Conservation (phyloP, 83 land plant species). For the Picea abies region DNA sequence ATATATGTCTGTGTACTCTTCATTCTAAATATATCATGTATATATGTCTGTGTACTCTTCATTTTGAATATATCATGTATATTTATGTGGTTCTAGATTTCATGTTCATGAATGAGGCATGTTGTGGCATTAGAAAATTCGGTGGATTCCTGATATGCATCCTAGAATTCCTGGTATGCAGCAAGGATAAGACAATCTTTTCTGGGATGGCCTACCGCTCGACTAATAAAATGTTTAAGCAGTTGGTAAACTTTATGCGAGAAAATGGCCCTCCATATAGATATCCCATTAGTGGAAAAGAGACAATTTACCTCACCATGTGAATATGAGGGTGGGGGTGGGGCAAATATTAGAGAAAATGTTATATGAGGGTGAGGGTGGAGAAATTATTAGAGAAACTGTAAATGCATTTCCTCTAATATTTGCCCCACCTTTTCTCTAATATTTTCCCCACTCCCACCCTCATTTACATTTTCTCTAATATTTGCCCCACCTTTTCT, state of each 20-base stretch:
- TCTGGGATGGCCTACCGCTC: conserved; percentile 24
- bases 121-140: conserved; percentile 25
- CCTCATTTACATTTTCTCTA: too few relatives aligned
- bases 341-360: too few relatives aligned
- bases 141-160: conserved; percentile 20
- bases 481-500: too few relatives aligned
- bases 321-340: too few relatives aligned
- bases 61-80: not conserved
- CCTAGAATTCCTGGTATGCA: conserved; percentile 18
- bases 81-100: conserved; percentile 3
- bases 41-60: too few relatives aligned
- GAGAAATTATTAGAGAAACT: too few relatives aligned
- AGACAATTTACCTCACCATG: not conserved
- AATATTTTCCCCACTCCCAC: too few relatives aligned
- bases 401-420: too few relatives aligned
- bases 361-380: too few relatives aligned
- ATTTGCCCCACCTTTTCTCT: too few relatives aligned
- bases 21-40: too few relatives aligned
- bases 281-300: conserved; percentile 18
- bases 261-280: conserved; percentile 25
- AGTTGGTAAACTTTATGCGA: conserved; percentile 15
- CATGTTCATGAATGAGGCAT: conserved; percentile 3
- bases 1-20: too few relatives aligned
- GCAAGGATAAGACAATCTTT: conserved; percentile 11
- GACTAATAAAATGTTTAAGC: not conserved